A percentile compares a stretch with the other conserved stretches of the same genome.
phyloP scores from a whole-genome alignment of 2,329 filamentous ascomycete genomes.

The Colletotrichum trifolii region DNA sequence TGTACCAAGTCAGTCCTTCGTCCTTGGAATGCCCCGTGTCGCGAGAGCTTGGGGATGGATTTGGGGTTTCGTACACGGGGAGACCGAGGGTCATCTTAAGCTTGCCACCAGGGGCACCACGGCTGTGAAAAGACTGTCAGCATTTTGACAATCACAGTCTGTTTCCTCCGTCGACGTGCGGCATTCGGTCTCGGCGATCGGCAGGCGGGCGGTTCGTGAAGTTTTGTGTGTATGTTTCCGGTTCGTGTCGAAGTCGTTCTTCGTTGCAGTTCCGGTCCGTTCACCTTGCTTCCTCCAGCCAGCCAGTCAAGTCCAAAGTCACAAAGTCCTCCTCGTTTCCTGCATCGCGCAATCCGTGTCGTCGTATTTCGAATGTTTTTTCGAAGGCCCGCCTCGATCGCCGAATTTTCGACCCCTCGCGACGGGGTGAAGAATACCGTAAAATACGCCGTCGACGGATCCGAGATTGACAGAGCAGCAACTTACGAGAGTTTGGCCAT shows the following conservation, averaged over 20 bases:
- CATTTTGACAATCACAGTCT: slow-evolving; percentile 40
- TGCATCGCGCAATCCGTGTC: slow-evolving; percentile 17
- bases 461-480: slow-evolving; percentile 23
- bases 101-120: slow-evolving; percentile 99
- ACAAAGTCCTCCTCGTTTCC: slow-evolving; percentile 20
- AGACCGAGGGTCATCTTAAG: slow-evolving; percentile 99
- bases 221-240: background rate
- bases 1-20: slow-evolving; percentile 32
- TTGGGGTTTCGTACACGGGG: slow-evolving; percentile 83
- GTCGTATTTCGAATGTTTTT: slow-evolving; percentile 13
- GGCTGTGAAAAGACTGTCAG: slow-evolving; percentile 54
- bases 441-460: slow-evolving; percentile 1
- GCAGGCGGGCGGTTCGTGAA: slow-evolving; percentile 1
- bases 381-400: slow-evolving; percentile 26
- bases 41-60: slow-evolving; percentile 1
- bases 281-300: background rate
- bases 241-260: background rate
- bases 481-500: slow-evolving; percentile 75
- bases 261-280: background rate
- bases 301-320: background rate
- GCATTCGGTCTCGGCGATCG: slow-evolving; percentile 18
- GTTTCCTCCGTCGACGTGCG: slow-evolving; percentile 14
- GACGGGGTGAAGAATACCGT: slow-evolving; percentile 35
- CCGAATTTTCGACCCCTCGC: slow-evolving; percentile 18
- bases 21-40: slow-evolving; percentile 22